phyloP scores from a whole-genome alignment of 2,329 filamentous ascomycete genomes.

The Phoma sp. region DNA sequence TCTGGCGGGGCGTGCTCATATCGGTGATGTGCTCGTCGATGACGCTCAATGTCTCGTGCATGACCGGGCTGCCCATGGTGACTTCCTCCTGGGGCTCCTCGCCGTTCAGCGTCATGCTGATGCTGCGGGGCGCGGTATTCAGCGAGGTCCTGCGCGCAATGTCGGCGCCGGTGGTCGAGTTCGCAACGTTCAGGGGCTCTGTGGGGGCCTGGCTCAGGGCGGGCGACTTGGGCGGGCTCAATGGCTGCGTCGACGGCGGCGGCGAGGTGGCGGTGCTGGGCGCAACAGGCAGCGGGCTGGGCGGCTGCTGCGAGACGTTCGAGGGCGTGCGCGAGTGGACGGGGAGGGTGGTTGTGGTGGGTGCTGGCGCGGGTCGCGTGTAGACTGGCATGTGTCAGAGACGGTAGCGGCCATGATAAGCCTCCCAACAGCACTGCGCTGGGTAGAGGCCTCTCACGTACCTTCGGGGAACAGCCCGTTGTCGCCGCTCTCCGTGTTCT shows the following conservation, averaged over 20 bases:
- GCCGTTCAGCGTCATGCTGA: conserved; percentile 46
- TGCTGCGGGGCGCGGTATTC: conserved; percentile 37
- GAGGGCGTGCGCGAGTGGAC: conserved; percentile 42
- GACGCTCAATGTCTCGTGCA: conserved; percentile 93
- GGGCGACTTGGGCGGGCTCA: conserved; percentile 16
- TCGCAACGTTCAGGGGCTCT: conserved; percentile 42
- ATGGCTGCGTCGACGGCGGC: conserved; percentile 17
- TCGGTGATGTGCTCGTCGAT: conserved; percentile 98
- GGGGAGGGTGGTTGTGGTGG: conserved; percentile 36
- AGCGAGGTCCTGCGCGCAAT: conserved; percentile 33
- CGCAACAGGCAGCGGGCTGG: conserved; percentile 12
- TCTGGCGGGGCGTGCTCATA: conserved; percentile 70
- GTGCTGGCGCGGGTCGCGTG: conserved; percentile 65
- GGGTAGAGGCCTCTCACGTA: conserved; percentile 44
- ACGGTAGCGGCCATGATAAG: conserved; percentile 1
- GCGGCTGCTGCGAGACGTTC: conserved; percentile 26
- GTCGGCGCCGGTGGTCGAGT: conserved; percentile 22
- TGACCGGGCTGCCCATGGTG: conserved; percentile 73
- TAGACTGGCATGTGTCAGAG: conserved; percentile 60
- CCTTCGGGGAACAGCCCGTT: conserved; percentile 86
- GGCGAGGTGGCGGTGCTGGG: conserved; percentile 29
- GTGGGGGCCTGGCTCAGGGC: conserved; percentile 25
- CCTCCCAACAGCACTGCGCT: not conserved
- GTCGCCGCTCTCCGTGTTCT: conserved; percentile 74
- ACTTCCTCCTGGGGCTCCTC: conserved; percentile 50